phyloP scores from a whole-genome alignment of 2,329 filamentous ascomycete species.

The Exophiala spinifera region DNA sequence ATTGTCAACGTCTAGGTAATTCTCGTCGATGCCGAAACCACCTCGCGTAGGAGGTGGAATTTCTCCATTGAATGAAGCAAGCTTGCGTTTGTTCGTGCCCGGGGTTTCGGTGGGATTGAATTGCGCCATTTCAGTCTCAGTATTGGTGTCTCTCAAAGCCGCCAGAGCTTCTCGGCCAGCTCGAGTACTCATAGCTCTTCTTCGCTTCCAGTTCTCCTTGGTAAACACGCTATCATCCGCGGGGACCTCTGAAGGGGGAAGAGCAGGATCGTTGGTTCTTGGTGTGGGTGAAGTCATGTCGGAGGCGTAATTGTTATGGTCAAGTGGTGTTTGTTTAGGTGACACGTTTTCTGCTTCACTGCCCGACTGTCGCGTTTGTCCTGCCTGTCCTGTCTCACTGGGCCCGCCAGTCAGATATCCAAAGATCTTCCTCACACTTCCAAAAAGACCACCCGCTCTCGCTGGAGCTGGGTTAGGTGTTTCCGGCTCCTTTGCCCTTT shows the following conservation, averaged over 20 bases:
- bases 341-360: constrained; percentile 2
- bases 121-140: neutral
- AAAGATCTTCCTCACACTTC: constrained; percentile 24
- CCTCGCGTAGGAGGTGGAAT: constrained; percentile 18
- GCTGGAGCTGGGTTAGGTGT: constrained; percentile 7
- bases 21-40: constrained; percentile 25
- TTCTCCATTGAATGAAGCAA: constrained; percentile 15
- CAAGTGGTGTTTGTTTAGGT: neutral
- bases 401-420: constrained; percentile 11
- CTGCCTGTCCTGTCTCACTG: neutral
- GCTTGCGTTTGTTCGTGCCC: constrained; percentile 23
- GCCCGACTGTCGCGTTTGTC: constrained; percentile 2
- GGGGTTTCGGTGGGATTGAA: constrained; percentile 15
- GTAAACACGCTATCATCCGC: constrained; percentile 13
- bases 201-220: constrained; percentile 19
- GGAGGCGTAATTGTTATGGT: neutral
- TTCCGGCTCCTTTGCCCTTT: constrained; percentile 5
- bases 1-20: constrained; percentile 19
- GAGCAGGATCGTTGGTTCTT: constrained; percentile 1
- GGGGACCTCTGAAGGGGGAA: constrained; percentile 1
- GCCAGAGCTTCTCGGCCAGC: constrained; percentile 10
- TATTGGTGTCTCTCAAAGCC: neutral
- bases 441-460: constrained; percentile 12
- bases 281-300: constrained; percentile 10
- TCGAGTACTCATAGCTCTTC: constrained; percentile 16